Percentiles rank a stretch among this genome's conserved stretches.
Conservation (phyloP, 2,329 filamentous ascomycete genomes). For the Colletotrichum lentis region DNA sequence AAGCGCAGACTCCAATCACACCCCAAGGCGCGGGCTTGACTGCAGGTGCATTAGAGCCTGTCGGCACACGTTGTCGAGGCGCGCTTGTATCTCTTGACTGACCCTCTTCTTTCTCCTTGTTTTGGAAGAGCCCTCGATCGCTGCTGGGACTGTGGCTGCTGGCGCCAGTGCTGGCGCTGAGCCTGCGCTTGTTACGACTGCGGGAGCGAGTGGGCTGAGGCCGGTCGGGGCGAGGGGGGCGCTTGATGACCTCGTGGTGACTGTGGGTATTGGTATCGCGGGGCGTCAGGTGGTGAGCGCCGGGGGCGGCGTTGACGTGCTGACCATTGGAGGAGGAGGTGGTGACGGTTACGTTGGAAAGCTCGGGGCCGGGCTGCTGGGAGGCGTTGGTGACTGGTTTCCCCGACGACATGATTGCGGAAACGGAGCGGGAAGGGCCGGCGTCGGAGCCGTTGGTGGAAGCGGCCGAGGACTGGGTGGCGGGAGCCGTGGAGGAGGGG, state of each 20-base stretch:
- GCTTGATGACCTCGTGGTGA: constrained; percentile 54
- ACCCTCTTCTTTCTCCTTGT: constrained; percentile 66
- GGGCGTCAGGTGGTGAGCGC: constrained; percentile 57
- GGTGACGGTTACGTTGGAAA: constrained; percentile 63
- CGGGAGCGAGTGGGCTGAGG: constrained; percentile 66
- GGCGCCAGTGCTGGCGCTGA: constrained; percentile 82
- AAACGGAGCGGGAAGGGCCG: constrained; percentile 52
- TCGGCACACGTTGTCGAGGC: constrained; percentile 34
- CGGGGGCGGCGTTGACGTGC: constrained; percentile 46
- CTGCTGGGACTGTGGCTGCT: constrained; percentile 83
- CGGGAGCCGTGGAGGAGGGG: constrained; percentile 54
- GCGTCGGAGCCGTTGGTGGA: constrained; percentile 64
- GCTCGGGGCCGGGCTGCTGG: constrained; percentile 60
- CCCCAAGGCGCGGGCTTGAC: constrained; percentile 68
- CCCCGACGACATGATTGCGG: constrained; percentile 57
- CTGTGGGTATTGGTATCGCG: constrained; percentile 46
- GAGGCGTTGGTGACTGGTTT: constrained; percentile 51
- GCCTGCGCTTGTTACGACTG: constrained; percentile 75
- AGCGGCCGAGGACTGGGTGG: constrained; percentile 60
- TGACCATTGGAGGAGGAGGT: constrained; percentile 59
- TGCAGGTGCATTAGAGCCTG: constrained; percentile 46
- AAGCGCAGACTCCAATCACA: constrained; percentile 89
- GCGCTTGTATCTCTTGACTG: constrained; percentile 41
- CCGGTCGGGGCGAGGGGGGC: constrained; percentile 47
- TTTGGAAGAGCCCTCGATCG: constrained; percentile 64